These are phyloP conservation scores for Calycina marina DNA, from an alignment of 2,329 filamentous ascomycete genomes.

Conservation along the genomic window DNA sequence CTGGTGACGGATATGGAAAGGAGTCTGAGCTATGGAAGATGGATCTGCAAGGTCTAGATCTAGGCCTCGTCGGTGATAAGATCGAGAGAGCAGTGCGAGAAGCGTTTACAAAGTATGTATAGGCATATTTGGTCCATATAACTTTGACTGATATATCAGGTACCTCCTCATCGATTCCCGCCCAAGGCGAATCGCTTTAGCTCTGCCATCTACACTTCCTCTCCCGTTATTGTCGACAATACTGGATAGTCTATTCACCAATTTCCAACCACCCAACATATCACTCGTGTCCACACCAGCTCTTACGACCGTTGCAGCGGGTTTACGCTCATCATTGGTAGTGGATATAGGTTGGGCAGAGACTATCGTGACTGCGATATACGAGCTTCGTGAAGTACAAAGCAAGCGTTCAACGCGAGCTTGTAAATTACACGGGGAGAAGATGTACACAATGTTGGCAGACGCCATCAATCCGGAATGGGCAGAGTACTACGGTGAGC, in stretches of 20 bases:
- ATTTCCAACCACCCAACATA: constrained; percentile 66
- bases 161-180: constrained; percentile 60
- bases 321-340: constrained; percentile 71
- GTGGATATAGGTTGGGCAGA: constrained; percentile 90
- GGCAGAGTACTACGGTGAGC: too few relatives aligned
- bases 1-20: constrained; percentile 42
- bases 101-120: constrained; percentile 62
- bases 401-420: constrained; percentile 58
- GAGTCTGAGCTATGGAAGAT: constrained; percentile 65
- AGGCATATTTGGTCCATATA: constrained; percentile 23
- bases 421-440: constrained; percentile 55
- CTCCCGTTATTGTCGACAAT: constrained; percentile 62
- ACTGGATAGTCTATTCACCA: constrained; percentile 65
- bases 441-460: constrained; percentile 51
- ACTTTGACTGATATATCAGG: constrained; percentile 24
- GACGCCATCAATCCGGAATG: constrained; percentile 24
- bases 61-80: constrained; percentile 73
- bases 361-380: constrained; percentile 71
- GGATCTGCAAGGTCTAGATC: constrained; percentile 57
- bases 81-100: constrained; percentile 72
- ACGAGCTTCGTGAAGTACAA: constrained; percentile 75
- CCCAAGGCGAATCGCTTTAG: constrained; percentile 57
- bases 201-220: constrained; percentile 64
- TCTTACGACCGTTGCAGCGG: constrained; percentile 62
- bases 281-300: constrained; percentile 68